Evolutionary conservation across 2,329 filamentous ascomycete genomes (phyloP).

Genomic region (Colletotrichum lentis): DNA sequence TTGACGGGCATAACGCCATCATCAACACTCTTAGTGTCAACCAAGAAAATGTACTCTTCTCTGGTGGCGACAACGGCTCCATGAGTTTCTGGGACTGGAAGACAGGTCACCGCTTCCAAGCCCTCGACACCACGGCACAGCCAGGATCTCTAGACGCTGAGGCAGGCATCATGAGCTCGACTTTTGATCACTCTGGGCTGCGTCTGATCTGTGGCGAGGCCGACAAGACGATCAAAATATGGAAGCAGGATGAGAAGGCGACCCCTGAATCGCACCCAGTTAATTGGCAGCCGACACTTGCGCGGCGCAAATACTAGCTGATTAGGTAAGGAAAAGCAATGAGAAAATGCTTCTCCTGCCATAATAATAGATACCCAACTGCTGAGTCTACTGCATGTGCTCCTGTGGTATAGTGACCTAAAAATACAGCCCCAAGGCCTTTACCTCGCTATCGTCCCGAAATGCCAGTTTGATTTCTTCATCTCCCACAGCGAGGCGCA

Average conservation of each 20-base stretch:
- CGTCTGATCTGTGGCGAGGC: slow-evolving; percentile 93
- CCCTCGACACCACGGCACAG: slow-evolving; percentile 88
- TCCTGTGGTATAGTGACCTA: slow-evolving; percentile 38
- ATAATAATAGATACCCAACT: slow-evolving; percentile 28
- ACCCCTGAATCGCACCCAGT: slow-evolving; percentile 91
- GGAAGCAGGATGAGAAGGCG: slow-evolving; percentile 91
- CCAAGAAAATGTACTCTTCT: slow-evolving; percentile 93
- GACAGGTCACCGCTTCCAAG: slow-evolving; percentile 89
- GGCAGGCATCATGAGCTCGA: slow-evolving; percentile 92
- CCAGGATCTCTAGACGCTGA: slow-evolving; percentile 94
- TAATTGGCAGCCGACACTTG: slow-evolving; percentile 87
- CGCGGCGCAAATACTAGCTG: slow-evolving; percentile 71
- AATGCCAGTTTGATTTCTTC: slow-evolving; percentile 91
- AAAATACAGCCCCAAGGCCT: slow-evolving; percentile 72
- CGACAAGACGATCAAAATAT: slow-evolving; percentile 98
- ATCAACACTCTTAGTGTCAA: slow-evolving; percentile 95
- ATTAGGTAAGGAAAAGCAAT: not conserved
- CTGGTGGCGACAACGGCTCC: slow-evolving; percentile 91
- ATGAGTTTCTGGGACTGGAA: slow-evolving; percentile 99
- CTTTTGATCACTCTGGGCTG: slow-evolving; percentile 87
- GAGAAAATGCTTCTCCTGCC: not conserved
- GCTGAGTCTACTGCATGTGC: slow-evolving; percentile 9
- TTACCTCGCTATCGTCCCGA: slow-evolving; percentile 86
- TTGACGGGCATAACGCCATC: slow-evolving; percentile 94
- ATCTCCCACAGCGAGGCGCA: slow-evolving; percentile 84